Percentiles rank a stretch among this genome's conserved stretches.
phyloP scores from a whole-genome alignment of 2,329 filamentous ascomycete species.

The Phialocephala subalpina region DNA sequence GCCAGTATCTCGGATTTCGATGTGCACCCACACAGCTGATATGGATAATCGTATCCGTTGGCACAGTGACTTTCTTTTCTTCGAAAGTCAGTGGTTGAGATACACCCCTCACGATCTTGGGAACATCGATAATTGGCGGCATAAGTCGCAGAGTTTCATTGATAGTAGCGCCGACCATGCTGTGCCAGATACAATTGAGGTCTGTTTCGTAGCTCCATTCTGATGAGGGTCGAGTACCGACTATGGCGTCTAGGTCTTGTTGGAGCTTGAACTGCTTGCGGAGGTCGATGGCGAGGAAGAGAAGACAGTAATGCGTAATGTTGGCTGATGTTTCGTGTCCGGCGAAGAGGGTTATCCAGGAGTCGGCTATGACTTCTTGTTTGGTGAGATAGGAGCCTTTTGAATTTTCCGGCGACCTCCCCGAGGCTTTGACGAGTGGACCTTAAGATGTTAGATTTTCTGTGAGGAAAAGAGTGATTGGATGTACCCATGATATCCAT shows the following conservation, averaged over 20 bases:
- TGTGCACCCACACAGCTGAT: constrained; percentile 54
- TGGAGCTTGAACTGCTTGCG: constrained; percentile 19
- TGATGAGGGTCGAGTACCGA: constrained; percentile 30
- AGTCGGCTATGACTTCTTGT: constrained; percentile 38
- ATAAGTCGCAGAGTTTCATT: constrained; percentile 64
- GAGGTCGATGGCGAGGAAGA: constrained; percentile 37
- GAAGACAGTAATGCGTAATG: constrained; percentile 34
- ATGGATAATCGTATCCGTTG: constrained; percentile 49
- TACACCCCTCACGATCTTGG: background rate
- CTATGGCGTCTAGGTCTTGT: constrained; percentile 28
- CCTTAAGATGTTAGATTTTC: constrained; percentile 11
- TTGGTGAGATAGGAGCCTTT: constrained; percentile 30
- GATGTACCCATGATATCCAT: constrained; percentile 24
- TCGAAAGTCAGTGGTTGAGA: constrained; percentile 27
- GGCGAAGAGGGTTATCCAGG: constrained; percentile 40
- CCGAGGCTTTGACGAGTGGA: constrained; percentile 28
- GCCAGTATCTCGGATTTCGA: constrained; percentile 64
- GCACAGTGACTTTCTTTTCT: constrained; percentile 27
- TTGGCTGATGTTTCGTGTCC: constrained; percentile 43
- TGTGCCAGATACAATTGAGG: constrained; percentile 27
- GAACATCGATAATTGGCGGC: constrained; percentile 60
- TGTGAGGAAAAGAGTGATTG: background rate
- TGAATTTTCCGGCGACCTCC: constrained; percentile 15
- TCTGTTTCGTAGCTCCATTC: constrained; percentile 31
- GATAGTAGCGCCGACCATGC: constrained; percentile 36